Conservation (phyloP, 2,329 filamentous ascomycete species). For the Paecilomyces formosus region DNA sequence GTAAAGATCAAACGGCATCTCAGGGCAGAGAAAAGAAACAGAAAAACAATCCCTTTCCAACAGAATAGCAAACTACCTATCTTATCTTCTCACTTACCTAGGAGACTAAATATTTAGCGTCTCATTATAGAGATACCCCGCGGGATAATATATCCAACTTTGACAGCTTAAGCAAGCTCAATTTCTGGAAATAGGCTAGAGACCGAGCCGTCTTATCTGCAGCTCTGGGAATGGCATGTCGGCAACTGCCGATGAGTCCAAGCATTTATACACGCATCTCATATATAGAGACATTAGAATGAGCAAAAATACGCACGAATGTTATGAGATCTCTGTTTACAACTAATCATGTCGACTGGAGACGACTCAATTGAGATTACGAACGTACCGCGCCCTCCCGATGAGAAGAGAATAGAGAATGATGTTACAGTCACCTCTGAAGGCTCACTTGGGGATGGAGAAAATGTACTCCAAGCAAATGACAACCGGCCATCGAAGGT, state of each 20-base stretch:
- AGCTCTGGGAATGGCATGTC: neutral
- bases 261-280: neutral
- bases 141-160: neutral
- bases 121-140: neutral
- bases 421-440: neutral
- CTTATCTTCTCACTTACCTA: neutral
- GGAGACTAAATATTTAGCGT: neutral
- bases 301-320: neutral
- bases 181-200: neutral
- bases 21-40: too few species aligned
- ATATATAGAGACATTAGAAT: neutral
- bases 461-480: neutral
- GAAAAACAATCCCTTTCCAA: too few species aligned
- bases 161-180: neutral
- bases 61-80: neutral
- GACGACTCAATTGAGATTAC: neutral
- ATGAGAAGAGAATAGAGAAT: neutral
- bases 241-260: neutral
- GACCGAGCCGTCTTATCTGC: neutral
- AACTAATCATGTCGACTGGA: neutral
- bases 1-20: too few species aligned
- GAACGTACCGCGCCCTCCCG: neutral
- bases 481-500: slow-evolving; percentile 7
- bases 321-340: neutral
- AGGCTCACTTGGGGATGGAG: neutral